Evolutionary conservation across 2,329 filamentous ascomycete species (phyloP).

Genomic region (Penicillium sp.): DNA sequence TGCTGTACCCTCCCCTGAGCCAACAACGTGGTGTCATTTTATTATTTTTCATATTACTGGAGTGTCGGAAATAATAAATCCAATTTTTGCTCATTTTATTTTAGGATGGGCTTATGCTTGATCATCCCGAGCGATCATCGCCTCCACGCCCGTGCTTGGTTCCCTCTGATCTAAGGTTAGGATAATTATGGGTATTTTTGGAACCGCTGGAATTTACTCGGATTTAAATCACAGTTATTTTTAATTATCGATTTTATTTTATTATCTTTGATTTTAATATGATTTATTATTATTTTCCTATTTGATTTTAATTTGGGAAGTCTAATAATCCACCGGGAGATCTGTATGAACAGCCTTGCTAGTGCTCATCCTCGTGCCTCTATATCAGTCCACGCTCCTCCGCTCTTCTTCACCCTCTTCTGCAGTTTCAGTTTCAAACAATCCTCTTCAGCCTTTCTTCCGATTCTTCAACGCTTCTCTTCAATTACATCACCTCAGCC

Average conservation of each 20-base stretch:
- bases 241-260: constrained; percentile 4
- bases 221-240: constrained; percentile 12
- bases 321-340: constrained; percentile 32
- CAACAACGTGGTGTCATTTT: constrained; percentile 13
- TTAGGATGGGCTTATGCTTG: constrained; percentile 32
- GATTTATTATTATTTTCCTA: constrained; percentile 3
- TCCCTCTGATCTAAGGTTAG: constrained; percentile 30
- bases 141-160: constrained; percentile 33
- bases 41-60: not conserved
- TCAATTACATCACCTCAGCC: constrained; percentile 19
- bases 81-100: constrained; percentile 9
- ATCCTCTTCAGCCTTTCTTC: constrained; percentile 21
- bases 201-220: constrained; percentile 14
- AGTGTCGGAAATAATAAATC: not conserved
- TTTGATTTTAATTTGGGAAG: constrained; percentile 24
- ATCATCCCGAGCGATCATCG: constrained; percentile 35
- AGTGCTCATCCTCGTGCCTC: constrained; percentile 24
- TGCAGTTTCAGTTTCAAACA: constrained; percentile 22
- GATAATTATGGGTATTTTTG: constrained; percentile 25
- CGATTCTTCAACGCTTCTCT: constrained; percentile 9
- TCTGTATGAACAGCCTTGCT: constrained; percentile 31
- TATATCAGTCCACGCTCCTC: constrained; percentile 36
- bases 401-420: constrained; percentile 29
- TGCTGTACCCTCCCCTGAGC: not conserved
- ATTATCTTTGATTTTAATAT: not conserved